These are phyloP conservation scores for Mycena venus DNA, from an alignment of 768 basidiomycete species.

Conservation along the genomic window DNA sequence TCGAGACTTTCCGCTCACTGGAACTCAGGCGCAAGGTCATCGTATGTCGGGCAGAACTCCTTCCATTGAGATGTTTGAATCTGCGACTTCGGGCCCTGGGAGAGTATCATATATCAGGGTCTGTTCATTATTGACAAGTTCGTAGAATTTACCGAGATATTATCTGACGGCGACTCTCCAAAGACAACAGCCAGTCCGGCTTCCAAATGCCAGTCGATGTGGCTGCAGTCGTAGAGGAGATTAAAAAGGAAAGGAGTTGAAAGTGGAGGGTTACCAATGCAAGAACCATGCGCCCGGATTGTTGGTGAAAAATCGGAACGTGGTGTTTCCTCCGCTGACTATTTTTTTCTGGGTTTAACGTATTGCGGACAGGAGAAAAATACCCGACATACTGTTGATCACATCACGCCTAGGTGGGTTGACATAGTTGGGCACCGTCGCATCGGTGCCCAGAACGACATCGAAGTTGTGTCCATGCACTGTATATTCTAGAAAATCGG, in stretches of 20 bases:
- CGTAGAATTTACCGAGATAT: too few relatives aligned
- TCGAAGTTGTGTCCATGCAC: constrained; percentile 28
- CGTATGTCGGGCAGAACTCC: too few relatives aligned
- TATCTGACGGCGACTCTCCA: constrained; percentile 44
- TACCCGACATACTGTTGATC: background rate
- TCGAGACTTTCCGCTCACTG: too few relatives aligned
- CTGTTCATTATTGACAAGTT: too few relatives aligned
- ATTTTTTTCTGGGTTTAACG: background rate
- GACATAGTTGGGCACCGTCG: background rate
- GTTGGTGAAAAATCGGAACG: constrained; percentile 56
- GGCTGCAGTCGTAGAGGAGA: constrained; percentile 33
- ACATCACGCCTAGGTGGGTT: constrained; percentile 21
- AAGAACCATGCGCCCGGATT: constrained; percentile 75
- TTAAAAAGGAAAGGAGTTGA: background rate
- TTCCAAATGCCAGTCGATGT: constrained; percentile 54
- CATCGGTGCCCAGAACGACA: background rate
- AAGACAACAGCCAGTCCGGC: constrained; percentile 52
- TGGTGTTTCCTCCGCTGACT: constrained; percentile 52
- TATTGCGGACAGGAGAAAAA: background rate
- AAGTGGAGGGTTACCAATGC: constrained; percentile 47
- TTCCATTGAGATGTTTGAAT: too few relatives aligned
- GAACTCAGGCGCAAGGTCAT: too few relatives aligned
- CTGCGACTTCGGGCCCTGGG: too few relatives aligned
- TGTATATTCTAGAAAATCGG: constrained; percentile 10
- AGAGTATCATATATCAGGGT: too few relatives aligned